Evolutionary conservation across 495 filamentous ascomycete genomes (phyloP), one percentile per base, ranked within the genome.

Genomic region (Hypoxylon intermedium): DNA sequence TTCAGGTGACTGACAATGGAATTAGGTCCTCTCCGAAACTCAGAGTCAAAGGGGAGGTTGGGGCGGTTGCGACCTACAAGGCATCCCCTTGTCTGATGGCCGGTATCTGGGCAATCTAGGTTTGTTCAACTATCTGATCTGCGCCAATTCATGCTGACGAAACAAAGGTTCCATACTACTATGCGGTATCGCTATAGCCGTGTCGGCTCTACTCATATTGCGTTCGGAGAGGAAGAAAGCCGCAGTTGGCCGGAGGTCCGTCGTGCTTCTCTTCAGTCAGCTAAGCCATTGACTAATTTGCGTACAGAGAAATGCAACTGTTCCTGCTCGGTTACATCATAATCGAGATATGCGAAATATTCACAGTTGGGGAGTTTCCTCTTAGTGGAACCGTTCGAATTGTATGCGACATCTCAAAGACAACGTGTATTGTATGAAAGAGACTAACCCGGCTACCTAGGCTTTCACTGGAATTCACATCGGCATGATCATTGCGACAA

Each of bases 381-480:
- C 73, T 97, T 15, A 71, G 80, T 45, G 75, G 75, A 30, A 82
- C 36, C 34, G 90, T 91, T 42, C 86, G 90, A 65, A 75, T 85
- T 58, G 87, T 89, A 81, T 62, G 85, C 76, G 46, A 46, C 38
- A 42, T 23, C 19, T 11, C 20, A 1, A 40, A 9, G 2, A 34
- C 37, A 45, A 6, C 12, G 20, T n/a, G 9, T n/a, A 15, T 1
- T 23, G 3, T 13, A 33, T 1, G 12, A 28, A 21, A 47, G 15
- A 43, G 49, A 38, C 42, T 63, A 38, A 54, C 64, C 70, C 21
- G 6, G 24, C 3, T 54, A 31, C 53, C 15, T 63, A 96, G 91
- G 93, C 85, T 13, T 99, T 99, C 69, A 89, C 87, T 24, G 95
- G 89, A n/a, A 85, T 93, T 9, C 94, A 99, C 72, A 82, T 99